Evolutionary conservation across 495 filamentous ascomycete species (phyloP).

Genomic region (Lophiostoma macrostomum): DNA sequence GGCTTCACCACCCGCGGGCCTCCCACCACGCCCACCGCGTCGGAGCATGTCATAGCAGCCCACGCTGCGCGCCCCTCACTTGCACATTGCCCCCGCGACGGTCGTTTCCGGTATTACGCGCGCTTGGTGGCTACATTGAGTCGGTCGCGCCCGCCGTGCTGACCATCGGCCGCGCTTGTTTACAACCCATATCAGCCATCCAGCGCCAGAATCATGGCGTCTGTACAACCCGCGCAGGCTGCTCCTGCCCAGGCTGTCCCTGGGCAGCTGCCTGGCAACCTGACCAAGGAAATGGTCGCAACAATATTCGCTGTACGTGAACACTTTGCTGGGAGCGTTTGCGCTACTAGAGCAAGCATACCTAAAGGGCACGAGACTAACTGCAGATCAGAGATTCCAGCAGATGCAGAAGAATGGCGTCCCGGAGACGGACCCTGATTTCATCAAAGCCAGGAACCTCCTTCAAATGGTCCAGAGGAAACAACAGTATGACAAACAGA

Average conservation of each 20-base stretch:
- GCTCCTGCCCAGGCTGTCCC: slow-evolving; percentile 21
- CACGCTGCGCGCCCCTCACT: slow-evolving; percentile 14
- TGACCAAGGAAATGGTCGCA: slow-evolving; percentile 34
- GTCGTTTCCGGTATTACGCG: slow-evolving; percentile 14
- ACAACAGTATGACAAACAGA: slow-evolving; percentile 50
- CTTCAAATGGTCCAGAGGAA: slow-evolving; percentile 65
- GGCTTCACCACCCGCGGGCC: slow-evolving; percentile 21
- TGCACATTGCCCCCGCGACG: slow-evolving; percentile 12
- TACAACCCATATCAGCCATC: background rate
- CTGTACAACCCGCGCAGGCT: slow-evolving; percentile 54
- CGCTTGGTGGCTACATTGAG: slow-evolving; percentile 9
- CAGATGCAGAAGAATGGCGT: slow-evolving; percentile 77
- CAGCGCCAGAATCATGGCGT: slow-evolving; percentile 59
- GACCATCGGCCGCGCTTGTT: slow-evolving; percentile 7
- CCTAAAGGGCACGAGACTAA: background rate
- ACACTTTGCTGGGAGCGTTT: background rate
- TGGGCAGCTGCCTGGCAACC: slow-evolving; percentile 23
- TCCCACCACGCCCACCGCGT: slow-evolving; percentile 19
- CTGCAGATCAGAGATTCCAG: slow-evolving; percentile 64
- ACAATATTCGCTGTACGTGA: slow-evolving; percentile 24
- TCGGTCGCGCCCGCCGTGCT: background rate
- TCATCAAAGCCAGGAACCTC: slow-evolving; percentile 66
- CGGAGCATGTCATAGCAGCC: slow-evolving; percentile 27
- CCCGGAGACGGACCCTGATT: slow-evolving; percentile 73
- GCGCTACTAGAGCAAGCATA: background rate